Base-by-base conservation (phyloP, 768 basidiomycete genomes). In the Tylopilus felleus region DNA sequence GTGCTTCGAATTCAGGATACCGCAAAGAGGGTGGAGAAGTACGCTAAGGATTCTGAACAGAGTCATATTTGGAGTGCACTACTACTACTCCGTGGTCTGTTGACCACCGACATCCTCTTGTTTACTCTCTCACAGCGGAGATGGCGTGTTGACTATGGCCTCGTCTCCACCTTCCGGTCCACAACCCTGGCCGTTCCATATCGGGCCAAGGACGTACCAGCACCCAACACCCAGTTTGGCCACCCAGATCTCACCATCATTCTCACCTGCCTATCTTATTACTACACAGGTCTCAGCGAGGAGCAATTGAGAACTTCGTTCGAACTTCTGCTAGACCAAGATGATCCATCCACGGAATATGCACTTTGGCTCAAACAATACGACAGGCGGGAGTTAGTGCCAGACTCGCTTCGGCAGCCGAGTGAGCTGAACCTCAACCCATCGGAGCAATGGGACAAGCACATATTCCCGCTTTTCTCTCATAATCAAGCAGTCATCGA, bases 131-230 rank as follows among this genome's bases (percentile, higher is more conserved):
- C 27, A 6, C 43, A 16, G n/a, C n/a, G n/a, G 43, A 45, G 43
- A 45, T 45, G 43, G 43, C 8, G 28, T 12, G 28, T 45, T n/a
- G 43, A 45, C n/a, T 45, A 45, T 45, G 43, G 43, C n/a, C 43
- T n/a, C n/a, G n/a, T 29, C n/a, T n/a, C n/a, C n/a, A n/a, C n/a
- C n/a, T n/a, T n/a, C n/a, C n/a, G n/a, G n/a, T n/a, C n/a, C n/a
- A n/a, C n/a, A n/a, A 5, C 14, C 16, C 16, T 5, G 14, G 44
- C 44, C 2, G 29, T 45, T 29, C 44, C 44, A 5, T 73, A 73
- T 22, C 66, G 68, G 1, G 31, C 31, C 31, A 33, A 33, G 31
- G 31, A 33, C 31, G 31, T 33, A 33, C 31, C 31, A 10, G 31
- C 31, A 33, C 31, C 31, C 31, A 13, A 33, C 31, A 33, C 31